Base-by-base conservation (phyloP, 176 grass and related monocot genomes). In the Stipa capillata region DNA sequence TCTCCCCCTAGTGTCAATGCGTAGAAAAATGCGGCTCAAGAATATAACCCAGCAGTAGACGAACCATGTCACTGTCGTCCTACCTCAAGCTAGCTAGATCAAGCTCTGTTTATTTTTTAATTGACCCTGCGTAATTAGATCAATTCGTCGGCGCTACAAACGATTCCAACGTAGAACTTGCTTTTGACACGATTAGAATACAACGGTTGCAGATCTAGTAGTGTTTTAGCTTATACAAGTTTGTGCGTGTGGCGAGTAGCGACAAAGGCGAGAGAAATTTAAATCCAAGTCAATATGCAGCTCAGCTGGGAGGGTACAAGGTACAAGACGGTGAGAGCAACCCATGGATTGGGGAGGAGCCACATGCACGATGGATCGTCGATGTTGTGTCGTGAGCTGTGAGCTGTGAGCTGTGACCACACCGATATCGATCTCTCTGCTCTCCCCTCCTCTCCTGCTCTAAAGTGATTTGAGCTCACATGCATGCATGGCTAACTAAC, bases 371-470 rank as follows among this genome's bases (percentile, higher is more conserved):
- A 42, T 16, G 3, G 65, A 51, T 69, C 63, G 16, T 37, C 28
- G 20, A 2, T 82, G 23, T 43, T 50, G 74, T 33, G 34, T 2
- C 35, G 65, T 85, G 65, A 85, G 74, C 64, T 84, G 71, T 82
- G 72, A 58, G 69, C 85, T 84, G 71, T 82, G 72, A 58, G 69
- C 85, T 63, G 84, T 80, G 77, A 80, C 48, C 84, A 77, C 82
- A 18, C 35, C 6, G 37, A 42, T 74, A 35, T 18, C 14, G 11
- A 59, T 21, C 51, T 35, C 10, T 4, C 11, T 58, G n/a, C 64
- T 14, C 51, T 24, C 10, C n/a, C n/a, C n/a, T n/a, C n/a, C n/a
- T 44, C 18, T 2, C 29, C 21, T 16, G 55, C 23, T 13, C 35
- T 52, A 72, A 85, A 85, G 66, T 36, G 64, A 79, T 41, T 28